Evolutionary conservation across 768 basidiomycete genomes (phyloP).

Genomic region (Pleurotus giganteus): DNA sequence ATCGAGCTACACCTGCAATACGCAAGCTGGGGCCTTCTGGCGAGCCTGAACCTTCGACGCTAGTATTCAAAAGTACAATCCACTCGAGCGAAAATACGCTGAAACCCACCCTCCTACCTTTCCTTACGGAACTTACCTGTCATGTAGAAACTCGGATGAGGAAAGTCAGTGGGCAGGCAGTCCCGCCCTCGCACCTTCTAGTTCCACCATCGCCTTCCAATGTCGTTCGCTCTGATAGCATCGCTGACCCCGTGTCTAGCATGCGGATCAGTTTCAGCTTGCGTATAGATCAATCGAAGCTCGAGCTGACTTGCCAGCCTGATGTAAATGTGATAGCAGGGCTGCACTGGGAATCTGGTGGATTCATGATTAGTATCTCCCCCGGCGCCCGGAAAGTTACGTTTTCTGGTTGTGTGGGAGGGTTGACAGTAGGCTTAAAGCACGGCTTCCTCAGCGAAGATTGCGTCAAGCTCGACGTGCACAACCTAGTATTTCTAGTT

Average conservation of each 20-base stretch:
- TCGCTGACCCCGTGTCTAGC: conserved; percentile 35
- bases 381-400: conserved; percentile 70
- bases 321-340: conserved; percentile 92
- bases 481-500: conserved; percentile 78
- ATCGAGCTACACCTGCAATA: conserved; percentile 54
- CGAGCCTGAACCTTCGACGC: conserved; percentile 49
- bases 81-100: conserved; percentile 87
- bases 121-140: conserved; percentile 73
- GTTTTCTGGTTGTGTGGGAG: conserved; percentile 79
- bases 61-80: conserved; percentile 85
- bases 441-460: conserved; percentile 86
- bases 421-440: conserved; percentile 75
- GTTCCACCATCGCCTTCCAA: background rate
- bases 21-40: conserved; percentile 31
- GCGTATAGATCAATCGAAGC: conserved; percentile 85
- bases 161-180: conserved; percentile 35
- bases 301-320: conserved; percentile 85
- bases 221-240: conserved; percentile 13
- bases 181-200: conserved; percentile 15
- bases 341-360: conserved; percentile 92
- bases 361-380: conserved; percentile 77
- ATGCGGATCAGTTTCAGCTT: conserved; percentile 83
- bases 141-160: conserved; percentile 72
- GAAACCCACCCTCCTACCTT: conserved; percentile 79
- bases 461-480: conserved; percentile 75